phyloP scores from a whole-genome alignment of 345 rosid genomes.

The Eucalyptus tenuipes region DNA sequence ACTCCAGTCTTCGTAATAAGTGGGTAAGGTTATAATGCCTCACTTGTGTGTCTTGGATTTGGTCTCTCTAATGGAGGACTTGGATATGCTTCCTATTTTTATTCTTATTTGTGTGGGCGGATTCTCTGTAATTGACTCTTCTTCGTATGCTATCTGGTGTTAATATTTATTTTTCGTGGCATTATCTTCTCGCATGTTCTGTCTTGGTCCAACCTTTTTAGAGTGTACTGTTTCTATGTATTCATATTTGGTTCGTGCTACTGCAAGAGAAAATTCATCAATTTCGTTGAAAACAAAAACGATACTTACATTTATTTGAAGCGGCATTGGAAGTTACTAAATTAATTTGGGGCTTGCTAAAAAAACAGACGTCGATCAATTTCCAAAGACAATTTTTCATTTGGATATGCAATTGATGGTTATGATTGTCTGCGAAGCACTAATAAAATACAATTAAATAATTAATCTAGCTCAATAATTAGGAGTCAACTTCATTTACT shows the following conservation, averaged over 20 bases:
- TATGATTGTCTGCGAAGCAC: neutral
- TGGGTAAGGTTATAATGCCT: neutral
- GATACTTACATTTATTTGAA: neutral
- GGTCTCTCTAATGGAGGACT: neutral
- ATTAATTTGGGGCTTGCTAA: neutral
- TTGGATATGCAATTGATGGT: neutral
- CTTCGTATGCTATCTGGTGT: neutral
- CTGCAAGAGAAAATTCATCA: neutral
- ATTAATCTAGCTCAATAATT: neutral
- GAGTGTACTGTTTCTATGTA: neutral
- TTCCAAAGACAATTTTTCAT: neutral
- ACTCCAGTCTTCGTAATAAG: neutral
- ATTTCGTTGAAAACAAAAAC: neutral
- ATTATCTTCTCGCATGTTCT: neutral
- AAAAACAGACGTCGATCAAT: neutral
- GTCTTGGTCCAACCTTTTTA: neutral
- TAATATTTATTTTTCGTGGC: neutral
- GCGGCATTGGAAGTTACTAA: neutral
- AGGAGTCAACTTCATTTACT: neutral
- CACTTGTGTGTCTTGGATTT: neutral
- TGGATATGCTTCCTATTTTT: neutral
- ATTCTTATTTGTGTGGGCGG: neutral
- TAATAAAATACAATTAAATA: neutral
- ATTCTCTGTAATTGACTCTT: neutral
- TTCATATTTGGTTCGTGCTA: neutral